Evolutionary conservation across 2,329 filamentous ascomycete species (phyloP).

Genomic region (Aureobasidium lini): DNA sequence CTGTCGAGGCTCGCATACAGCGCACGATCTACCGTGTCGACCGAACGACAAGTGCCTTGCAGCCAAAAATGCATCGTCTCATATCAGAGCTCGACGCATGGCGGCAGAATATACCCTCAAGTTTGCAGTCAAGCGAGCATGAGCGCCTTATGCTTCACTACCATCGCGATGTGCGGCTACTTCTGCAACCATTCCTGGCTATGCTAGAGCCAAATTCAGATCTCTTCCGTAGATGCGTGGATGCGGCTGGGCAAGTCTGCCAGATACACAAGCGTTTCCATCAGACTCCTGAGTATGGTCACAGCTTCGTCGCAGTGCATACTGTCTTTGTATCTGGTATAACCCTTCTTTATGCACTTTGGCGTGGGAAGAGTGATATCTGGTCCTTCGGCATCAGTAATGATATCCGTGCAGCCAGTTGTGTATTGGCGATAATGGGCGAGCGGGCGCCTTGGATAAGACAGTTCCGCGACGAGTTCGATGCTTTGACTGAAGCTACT

Average conservation of each 20-base stretch:
- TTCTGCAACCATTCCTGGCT: background rate
- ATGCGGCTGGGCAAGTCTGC: background rate
- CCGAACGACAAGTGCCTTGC: background rate
- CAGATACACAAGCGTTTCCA: conserved; percentile 2
- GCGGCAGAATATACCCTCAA: background rate
- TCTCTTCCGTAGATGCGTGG: background rate
- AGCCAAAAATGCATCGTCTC: background rate
- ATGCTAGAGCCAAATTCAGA: background rate
- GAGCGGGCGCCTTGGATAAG: conserved; percentile 3
- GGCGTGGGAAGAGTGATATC: background rate
- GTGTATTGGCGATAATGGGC: background rate
- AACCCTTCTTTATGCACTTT: background rate
- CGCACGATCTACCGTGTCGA: conserved; percentile 2
- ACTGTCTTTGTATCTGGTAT: background rate
- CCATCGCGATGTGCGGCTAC: background rate
- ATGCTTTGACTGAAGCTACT: background rate
- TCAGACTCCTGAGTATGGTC: background rate
- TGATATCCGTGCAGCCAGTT: background rate
- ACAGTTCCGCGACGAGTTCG: background rate
- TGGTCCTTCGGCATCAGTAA: conserved; percentile 4
- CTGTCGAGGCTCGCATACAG: background rate
- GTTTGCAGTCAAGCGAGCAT: background rate
- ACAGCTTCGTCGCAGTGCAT: conserved; percentile 1
- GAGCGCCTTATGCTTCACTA: background rate
- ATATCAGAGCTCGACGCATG: background rate